phyloP scores from a whole-genome alignment of 2,329 filamentous ascomycete genomes.

The Aureobasidium sp. region DNA sequence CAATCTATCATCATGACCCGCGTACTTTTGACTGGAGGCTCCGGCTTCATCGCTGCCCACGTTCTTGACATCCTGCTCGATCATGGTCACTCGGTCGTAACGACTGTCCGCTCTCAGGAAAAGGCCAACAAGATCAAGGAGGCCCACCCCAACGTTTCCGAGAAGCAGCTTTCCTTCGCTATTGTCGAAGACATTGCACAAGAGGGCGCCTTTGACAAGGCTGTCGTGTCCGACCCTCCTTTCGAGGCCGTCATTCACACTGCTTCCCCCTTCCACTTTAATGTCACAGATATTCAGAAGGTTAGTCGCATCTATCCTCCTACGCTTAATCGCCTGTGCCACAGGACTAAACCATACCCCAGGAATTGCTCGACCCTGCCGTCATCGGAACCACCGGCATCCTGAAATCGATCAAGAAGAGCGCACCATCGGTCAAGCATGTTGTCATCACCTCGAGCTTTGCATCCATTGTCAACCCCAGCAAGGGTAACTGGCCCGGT shows the following conservation, averaged over 20 bases:
- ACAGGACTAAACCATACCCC: background rate
- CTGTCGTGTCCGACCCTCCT: conserved; percentile 53
- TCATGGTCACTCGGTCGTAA: conserved; percentile 49
- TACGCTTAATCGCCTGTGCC: background rate
- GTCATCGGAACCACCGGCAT: conserved; percentile 59
- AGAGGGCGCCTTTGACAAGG: conserved; percentile 59
- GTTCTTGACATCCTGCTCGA: conserved; percentile 54
- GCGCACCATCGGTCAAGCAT: conserved; percentile 60
- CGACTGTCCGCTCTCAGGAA: conserved; percentile 54
- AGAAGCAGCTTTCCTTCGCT: conserved; percentile 54
- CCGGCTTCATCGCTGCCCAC: conserved; percentile 60
- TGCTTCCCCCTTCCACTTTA: conserved; percentile 67
- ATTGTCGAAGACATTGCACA: conserved; percentile 68
- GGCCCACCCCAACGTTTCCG: conserved; percentile 44
- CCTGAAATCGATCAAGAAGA: conserved; percentile 54
- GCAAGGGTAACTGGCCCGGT: conserved; percentile 44
- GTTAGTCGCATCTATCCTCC: conserved; percentile 16
- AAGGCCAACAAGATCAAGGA: conserved; percentile 56
- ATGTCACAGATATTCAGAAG: conserved; percentile 65
- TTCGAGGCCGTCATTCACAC: conserved; percentile 72
- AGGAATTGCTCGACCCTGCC: conserved; percentile 52
- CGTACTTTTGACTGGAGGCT: conserved; percentile 43
- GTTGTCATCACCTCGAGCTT: conserved; percentile 68
- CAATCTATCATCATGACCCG: conserved; percentile 21
- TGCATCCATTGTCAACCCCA: conserved; percentile 54